Percentiles rank a stretch among this genome's conserved stretches.
phyloP scores from a whole-genome alignment of 1,284 basidiomycete genomes.

The Boletus semigastroideus region DNA sequence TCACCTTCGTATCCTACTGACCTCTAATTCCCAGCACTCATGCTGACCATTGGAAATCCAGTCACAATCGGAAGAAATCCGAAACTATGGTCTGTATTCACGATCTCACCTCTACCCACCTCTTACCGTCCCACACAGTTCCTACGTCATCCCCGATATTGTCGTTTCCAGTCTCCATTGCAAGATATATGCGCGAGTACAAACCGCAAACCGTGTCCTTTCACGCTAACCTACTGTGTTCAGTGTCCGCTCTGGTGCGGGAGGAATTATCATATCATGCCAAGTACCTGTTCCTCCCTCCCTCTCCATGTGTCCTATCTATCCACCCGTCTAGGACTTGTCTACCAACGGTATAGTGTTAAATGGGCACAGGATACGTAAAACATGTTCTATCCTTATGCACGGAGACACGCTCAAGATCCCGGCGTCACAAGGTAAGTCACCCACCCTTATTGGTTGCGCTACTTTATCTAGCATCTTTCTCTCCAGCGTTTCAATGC shows the following conservation, averaged over 20 bases:
- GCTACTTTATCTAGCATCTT: background rate
- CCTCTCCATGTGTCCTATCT: background rate
- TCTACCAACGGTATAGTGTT: constrained; percentile 77
- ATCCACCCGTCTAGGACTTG: constrained; percentile 49
- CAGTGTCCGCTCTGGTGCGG: constrained; percentile 63
- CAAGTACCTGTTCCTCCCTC: constrained; percentile 44
- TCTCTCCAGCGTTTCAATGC: constrained; percentile 63
- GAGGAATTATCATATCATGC: constrained; percentile 73
- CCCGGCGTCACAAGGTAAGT: constrained; percentile 58
- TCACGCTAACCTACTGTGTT: background rate
- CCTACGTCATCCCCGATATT: constrained; percentile 36
- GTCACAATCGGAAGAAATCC: constrained; percentile 67
- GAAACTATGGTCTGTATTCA: constrained; percentile 43
- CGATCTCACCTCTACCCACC: constrained; percentile 1
- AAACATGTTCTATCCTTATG: constrained; percentile 66
- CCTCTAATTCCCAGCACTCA: constrained; percentile 40
- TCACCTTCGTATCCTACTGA: constrained; percentile 11
- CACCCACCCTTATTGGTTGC: constrained; percentile 5
- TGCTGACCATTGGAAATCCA: constrained; percentile 60
- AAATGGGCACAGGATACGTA: constrained; percentile 67
- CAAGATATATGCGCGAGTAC: constrained; percentile 70
- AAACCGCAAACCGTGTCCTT: background rate
- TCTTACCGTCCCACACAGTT: no score
- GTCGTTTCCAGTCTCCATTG: constrained; percentile 49
- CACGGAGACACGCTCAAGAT: constrained; percentile 70